Evolutionary conservation across 2,329 filamentous ascomycete genomes (phyloP), one percentile per base, ranked within the genome.

Genomic region (Stachybotrys elegans): DNA sequence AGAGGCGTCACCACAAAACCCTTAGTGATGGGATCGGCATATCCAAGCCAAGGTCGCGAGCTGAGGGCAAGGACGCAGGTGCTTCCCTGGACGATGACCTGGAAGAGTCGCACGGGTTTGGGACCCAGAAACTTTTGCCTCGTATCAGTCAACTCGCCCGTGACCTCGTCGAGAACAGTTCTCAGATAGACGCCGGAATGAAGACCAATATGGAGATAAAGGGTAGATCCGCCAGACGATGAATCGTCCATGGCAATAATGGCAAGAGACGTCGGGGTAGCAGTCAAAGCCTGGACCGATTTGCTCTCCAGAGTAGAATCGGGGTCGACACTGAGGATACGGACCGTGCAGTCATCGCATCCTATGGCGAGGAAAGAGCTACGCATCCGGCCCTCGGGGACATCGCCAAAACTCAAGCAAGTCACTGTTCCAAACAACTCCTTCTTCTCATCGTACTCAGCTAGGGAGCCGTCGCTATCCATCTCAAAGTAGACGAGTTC

Each of bases 401-500:
- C 90, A 43, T 93, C 86, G 3, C 92, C 93, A 42, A 99, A 75
- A 56, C 91, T 95, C n/a, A 98, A 73, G 53, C 88, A 94, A 16
- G 91, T 97, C 40, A 98, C 91, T 0, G 91, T 96, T 37, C 90
- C 92, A 43, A 87, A 90, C 86, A 98, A 93, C 57, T 94, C 86
- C 56, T 90, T 89, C 63, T 92, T 90, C 58, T 97, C 91, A 52
- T 97, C 87, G 53, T 96, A 95, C 68, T 97, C 92, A 25, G 89
- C 89, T 23, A 97, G 73, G 4, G 87, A 87, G 22, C 91, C 91
- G 64, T 97, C 92, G 0, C 81, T 78, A 57, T 96, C 93, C 82
- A 96, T 92, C 62, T 98, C 94, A 55, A 98, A 98, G 61, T 97
- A 98, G 34, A 95, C 88, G 50, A 98, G 92, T 63, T 98, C 93